Evolutionary conservation across 768 basidiomycete species (phyloP).

Genomic region (Fomitopsis pulvina): DNA sequence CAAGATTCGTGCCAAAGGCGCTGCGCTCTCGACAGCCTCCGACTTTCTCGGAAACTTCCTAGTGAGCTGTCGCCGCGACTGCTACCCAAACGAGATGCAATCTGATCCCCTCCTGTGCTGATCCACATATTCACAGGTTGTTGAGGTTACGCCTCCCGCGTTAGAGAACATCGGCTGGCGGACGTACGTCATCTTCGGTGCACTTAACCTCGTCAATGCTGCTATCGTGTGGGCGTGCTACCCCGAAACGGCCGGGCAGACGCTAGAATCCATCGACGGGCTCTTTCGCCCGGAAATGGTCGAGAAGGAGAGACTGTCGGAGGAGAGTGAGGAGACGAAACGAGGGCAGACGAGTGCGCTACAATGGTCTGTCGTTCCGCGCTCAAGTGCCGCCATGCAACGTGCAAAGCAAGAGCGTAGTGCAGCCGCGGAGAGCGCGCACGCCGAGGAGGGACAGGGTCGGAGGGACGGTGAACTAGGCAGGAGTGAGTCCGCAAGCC

Average conservation of each 20-base stretch:
- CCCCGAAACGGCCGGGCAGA: conserved; percentile 8
- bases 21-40: conserved; percentile 11
- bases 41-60: background rate
- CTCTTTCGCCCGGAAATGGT: background rate
- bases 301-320: background rate
- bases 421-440: background rate
- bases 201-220: conserved; percentile 38
- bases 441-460: background rate
- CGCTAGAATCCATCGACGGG: background rate
- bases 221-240: conserved; percentile 31
- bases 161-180: conserved; percentile 36
- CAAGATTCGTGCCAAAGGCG: background rate
- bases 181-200: conserved; percentile 39
- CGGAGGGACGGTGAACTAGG: background rate
- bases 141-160: conserved; percentile 35
- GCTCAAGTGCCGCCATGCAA: background rate
- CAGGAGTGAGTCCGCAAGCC: background rate
- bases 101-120: conserved; percentile 6
- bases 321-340: background rate
- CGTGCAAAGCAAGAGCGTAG: background rate
- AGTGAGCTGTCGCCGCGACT: conserved; percentile 22
- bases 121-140: conserved; percentile 17
- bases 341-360: background rate
- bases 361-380: conserved; percentile 3
- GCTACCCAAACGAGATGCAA: conserved; percentile 30